Percentiles rank a stretch among this genome's conserved stretches.
phyloP scores from a whole-genome alignment of 495 filamentous ascomycete species.

The Pyrenopolyporus hunteri region DNA sequence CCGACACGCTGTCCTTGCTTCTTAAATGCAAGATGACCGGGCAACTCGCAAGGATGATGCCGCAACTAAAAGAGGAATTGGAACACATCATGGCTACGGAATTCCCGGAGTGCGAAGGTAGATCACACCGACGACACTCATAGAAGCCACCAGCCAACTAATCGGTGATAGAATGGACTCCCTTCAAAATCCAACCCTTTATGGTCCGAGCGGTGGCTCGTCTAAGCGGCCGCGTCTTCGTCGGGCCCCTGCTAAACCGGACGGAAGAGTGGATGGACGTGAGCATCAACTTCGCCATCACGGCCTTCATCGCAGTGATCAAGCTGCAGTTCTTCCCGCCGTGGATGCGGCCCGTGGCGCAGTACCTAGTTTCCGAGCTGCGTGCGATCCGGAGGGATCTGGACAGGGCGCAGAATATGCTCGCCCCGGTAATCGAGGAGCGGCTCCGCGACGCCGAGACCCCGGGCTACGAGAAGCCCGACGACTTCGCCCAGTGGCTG shows the following conservation, averaged over 20 bases:
- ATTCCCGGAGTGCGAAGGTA: conserved; percentile 45
- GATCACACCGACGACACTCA: neutral
- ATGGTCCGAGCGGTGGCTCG: conserved; percentile 44
- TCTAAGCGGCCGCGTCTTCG: conserved; percentile 44
- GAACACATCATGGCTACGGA: conserved; percentile 43
- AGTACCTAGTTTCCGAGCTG: conserved; percentile 43
- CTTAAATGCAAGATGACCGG: conserved; percentile 43
- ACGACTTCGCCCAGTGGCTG: conserved; percentile 47
- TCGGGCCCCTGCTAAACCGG: conserved; percentile 42
- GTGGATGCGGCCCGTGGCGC: conserved; percentile 43
- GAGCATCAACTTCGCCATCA: conserved; percentile 45
- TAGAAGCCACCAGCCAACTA: conserved; percentile 4
- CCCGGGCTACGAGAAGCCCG: conserved; percentile 37
- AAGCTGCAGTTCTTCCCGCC: conserved; percentile 48
- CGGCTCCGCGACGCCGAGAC: conserved; percentile 39
- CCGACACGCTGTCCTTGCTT: conserved; percentile 40
- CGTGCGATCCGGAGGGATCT: conserved; percentile 39
- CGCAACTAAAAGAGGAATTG: conserved; percentile 44
- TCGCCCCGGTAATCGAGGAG: conserved; percentile 42
- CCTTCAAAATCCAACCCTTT: conserved; percentile 47
- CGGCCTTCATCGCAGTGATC: conserved; percentile 46
- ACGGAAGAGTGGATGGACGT: conserved; percentile 46
- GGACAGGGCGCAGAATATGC: conserved; percentile 38
- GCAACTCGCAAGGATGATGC: conserved; percentile 41
- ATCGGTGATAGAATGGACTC: conserved; percentile 43